phyloP scores from a whole-genome alignment of 306 rosid genomes.

The Hippophae rhamnoides region DNA sequence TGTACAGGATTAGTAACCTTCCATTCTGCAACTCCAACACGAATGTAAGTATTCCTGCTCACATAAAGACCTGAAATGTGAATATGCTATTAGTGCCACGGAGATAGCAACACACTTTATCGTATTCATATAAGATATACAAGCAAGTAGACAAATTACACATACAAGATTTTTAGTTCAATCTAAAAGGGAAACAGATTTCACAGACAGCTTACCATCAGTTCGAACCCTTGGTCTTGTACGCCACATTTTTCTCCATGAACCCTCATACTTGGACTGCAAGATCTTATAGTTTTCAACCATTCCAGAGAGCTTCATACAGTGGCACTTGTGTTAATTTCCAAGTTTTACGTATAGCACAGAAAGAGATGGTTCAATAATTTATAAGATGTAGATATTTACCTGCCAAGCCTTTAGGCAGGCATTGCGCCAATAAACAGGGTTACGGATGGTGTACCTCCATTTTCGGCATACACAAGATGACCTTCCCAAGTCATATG shows the following conservation, averaged over 20 bases:
- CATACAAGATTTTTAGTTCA: neutral
- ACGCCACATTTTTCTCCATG: conserved; percentile 97
- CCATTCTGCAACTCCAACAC: conserved; percentile 91
- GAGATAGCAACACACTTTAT: neutral
- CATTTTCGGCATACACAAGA: conserved; percentile 92
- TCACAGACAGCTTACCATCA: conserved; percentile 48
- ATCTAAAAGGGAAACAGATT: neutral
- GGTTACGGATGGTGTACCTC: conserved; percentile 83
- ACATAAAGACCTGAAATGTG: conserved; percentile 67
- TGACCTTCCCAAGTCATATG: conserved; percentile 79
- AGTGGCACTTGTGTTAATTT: conserved; percentile 19
- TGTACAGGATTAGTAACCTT: conserved; percentile 83
- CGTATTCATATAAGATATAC: neutral
- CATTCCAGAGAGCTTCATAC: conserved; percentile 58
- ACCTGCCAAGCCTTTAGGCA: conserved; percentile 99
- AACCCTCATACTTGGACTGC: conserved; percentile 67
- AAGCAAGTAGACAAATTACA: neutral
- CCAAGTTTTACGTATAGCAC: conserved; percentile 11
- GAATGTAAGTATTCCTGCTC: conserved; percentile 92
- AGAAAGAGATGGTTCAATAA: conserved; percentile 6
- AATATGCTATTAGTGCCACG: conserved; percentile 2
- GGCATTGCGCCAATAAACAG: conserved; percentile 86
- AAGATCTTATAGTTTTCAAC: conserved; percentile 67
- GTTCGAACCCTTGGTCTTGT: conserved; percentile 80
- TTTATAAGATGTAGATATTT: conserved; percentile 20